Conservation (phyloP, 352 stramenopile genomes). For the Pseudoperonospora humuli region DNA sequence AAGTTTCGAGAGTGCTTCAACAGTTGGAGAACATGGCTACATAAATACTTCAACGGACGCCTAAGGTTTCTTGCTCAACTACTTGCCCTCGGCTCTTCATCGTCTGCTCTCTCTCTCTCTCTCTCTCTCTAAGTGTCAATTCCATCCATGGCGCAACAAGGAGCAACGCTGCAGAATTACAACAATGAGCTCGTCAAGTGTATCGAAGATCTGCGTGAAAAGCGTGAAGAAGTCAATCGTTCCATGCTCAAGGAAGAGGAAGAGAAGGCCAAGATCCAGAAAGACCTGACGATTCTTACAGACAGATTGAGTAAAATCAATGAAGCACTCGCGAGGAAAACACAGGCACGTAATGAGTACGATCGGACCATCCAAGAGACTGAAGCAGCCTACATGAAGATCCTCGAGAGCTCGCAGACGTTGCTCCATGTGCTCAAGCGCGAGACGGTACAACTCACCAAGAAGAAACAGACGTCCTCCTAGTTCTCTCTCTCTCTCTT, state of each 20-base stretch:
- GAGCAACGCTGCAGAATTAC: constrained; percentile 92
- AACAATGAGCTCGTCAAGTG: constrained; percentile 95
- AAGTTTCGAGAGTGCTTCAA: too few relatives aligned
- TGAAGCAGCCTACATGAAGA: constrained; percentile 94
- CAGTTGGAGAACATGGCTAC: constrained; percentile 15
- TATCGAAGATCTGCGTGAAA: constrained; percentile 91
- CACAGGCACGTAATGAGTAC: constrained; percentile 89
- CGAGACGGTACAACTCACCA: constrained; percentile 90
- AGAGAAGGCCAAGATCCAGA: constrained; percentile 93
- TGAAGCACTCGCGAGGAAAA: constrained; percentile 68
- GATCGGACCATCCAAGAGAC: constrained; percentile 92
- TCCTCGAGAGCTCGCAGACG: constrained; percentile 91
- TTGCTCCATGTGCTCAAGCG: constrained; percentile 92
- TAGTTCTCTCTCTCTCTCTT: constrained; percentile 8
- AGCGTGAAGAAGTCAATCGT: constrained; percentile 88
- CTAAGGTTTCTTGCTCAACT: too few relatives aligned
- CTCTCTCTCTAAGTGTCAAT: too few relatives aligned
- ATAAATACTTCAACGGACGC: constrained; percentile 14
- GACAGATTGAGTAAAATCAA: too few relatives aligned
- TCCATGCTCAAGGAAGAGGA: constrained; percentile 92
- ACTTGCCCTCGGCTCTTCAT: too few relatives aligned
- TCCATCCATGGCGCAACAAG: constrained; percentile 78
- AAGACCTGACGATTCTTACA: constrained; percentile 88
- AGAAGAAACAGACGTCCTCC: constrained; percentile 91
- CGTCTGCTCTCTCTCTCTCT: too few relatives aligned